phyloP scores from a whole-genome alignment of 148 eudicot species.

The Fagopyrum tataricum region DNA sequence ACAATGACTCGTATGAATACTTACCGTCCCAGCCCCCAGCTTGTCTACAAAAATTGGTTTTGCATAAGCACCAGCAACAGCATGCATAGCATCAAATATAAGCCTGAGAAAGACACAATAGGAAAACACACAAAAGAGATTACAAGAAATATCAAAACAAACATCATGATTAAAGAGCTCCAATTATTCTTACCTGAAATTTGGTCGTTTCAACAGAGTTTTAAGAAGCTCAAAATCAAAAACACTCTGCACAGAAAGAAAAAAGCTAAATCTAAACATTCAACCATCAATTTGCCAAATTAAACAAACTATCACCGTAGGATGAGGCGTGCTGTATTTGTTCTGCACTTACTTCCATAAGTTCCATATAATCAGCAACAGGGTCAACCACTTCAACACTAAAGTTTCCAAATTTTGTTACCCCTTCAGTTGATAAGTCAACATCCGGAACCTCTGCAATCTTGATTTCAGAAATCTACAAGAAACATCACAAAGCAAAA shows the following conservation, averaged over 20 bases:
- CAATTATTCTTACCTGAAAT: constrained; percentile 62
- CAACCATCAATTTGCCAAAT: not conserved
- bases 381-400: constrained; percentile 93
- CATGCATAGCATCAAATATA: constrained; percentile 98
- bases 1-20: constrained; percentile 17
- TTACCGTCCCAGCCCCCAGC: constrained; percentile 85
- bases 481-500: constrained; percentile 1
- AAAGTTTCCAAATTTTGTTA: constrained; percentile 62
- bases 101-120: constrained; percentile 45
- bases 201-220: constrained; percentile 61
- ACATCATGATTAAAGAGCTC: not conserved
- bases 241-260: constrained; percentile 58
- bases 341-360: constrained; percentile 61
- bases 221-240: constrained; percentile 87
- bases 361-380: constrained; percentile 86
- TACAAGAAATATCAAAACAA: not conserved
- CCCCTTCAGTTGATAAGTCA: constrained; percentile 70
- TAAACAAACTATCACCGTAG: not conserved
- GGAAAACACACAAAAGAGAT: not conserved
- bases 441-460: constrained; percentile 82
- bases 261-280: not conserved
- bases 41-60: constrained; percentile 94
- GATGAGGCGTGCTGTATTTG: not conserved
- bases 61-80: constrained; percentile 97
- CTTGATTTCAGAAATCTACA: constrained; percentile 96